Base-by-base conservation (phyloP, 108 stramenopile genomes). In the Nannochloropsis salina region DNA sequence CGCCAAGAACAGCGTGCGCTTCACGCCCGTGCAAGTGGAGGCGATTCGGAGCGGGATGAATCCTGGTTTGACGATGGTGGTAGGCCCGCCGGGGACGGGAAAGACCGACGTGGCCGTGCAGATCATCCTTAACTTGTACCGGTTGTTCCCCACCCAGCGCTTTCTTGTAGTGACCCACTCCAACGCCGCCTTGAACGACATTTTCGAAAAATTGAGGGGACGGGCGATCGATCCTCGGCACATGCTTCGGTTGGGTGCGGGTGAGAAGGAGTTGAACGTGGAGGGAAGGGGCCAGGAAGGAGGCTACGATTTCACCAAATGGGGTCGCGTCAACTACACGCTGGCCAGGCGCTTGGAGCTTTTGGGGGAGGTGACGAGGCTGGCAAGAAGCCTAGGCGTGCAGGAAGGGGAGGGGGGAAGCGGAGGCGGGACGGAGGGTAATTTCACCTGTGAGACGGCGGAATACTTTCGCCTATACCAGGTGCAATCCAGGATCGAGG, bases 121-220 rank as follows among this genome's bases (percentile, higher is more conserved):
- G 89, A 96, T 98, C 83, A 96, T 99, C 85, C 92, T 94, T 15
- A 97, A 95, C 90, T 89, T 99, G 9, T 98, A 96, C 90, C 96
- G 95, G 86, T 93, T 94, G 42, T 96, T 92, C 86, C 97, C 99
- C 45, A 93, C 90, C 42, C 96, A 99, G 87, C 84, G 96, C 82
- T 96, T 96, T 41, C 93, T 99, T 40, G 92, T 99, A 45, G 94
- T 99, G 81, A 97, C 99, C 20, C 99, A 99, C 91, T 95, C 95
- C 31, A 99, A 99, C 91, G 97, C 97, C 81, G 99, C 99, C 1
- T 90, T 99, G 51, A 99, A 99, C 88, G 99, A 99, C 88, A 92
- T 99, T 41, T 99, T 99, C 85, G 93, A 95, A 86, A 99, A 99
- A 86, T 94, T 99, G 44, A 95, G 96, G 94, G 94, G 93, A 80